Evolutionary conservation across 2,329 filamentous ascomycete genomes (phyloP).

Genomic region (Setomelanomma holmii): DNA sequence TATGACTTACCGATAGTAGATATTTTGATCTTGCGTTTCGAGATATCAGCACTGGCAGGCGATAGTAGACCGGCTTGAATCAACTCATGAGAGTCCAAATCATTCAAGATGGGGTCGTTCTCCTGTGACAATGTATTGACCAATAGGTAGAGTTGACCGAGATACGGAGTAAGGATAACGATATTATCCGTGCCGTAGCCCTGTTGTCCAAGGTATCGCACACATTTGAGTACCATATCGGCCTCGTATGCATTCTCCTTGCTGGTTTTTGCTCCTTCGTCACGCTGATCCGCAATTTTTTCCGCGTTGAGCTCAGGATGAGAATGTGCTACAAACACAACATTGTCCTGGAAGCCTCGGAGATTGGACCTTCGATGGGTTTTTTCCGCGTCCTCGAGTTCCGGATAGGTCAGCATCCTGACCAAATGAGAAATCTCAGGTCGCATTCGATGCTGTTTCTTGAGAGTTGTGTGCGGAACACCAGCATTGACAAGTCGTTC

Average conservation of each 20-base stretch:
- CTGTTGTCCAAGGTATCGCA: constrained; percentile 74
- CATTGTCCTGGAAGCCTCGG: constrained; percentile 64
- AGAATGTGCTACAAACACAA: constrained; percentile 73
- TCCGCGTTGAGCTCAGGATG: constrained; percentile 59
- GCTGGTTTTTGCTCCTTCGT: constrained; percentile 58
- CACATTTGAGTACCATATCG: constrained; percentile 68
- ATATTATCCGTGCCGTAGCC: constrained; percentile 71
- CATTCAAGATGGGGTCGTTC: constrained; percentile 71
- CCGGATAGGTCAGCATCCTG: constrained; percentile 66
- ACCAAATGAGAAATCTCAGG: constrained; percentile 70
- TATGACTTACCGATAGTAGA: constrained; percentile 71
- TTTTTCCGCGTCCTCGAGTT: constrained; percentile 62
- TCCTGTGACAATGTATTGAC: constrained; percentile 60
- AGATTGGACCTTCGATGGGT: constrained; percentile 58
- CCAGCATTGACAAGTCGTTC: constrained; percentile 69
- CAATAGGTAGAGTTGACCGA: constrained; percentile 71
- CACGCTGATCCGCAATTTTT: constrained; percentile 57
- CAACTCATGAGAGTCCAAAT: constrained; percentile 71
- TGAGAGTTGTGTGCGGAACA: constrained; percentile 61
- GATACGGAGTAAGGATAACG: constrained; percentile 74
- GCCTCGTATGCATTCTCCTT: constrained; percentile 72
- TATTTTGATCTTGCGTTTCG: constrained; percentile 63
- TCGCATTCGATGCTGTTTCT: constrained; percentile 71
- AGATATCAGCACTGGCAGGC: constrained; percentile 57
- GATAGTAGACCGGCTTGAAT: constrained; percentile 68